Evolutionary conservation across 2,329 filamentous ascomycete species (phyloP).

Genomic region (Bipolaris cookei): DNA sequence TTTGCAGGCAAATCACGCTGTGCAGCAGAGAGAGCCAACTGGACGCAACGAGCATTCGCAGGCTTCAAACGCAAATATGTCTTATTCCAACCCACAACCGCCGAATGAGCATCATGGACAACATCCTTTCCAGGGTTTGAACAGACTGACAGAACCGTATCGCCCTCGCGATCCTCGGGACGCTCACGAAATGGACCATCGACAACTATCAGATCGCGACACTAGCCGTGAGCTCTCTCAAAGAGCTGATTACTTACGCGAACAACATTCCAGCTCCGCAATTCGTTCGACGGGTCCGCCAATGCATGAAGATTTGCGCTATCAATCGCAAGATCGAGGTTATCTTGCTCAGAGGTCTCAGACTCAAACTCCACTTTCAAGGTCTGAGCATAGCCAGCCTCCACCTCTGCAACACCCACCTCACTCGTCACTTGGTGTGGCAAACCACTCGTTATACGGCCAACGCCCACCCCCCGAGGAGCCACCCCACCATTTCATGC

Average conservation of each 20-base stretch:
- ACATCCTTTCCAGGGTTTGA: slow-evolving; percentile 32
- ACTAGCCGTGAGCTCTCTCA: slow-evolving; percentile 42
- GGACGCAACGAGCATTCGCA: slow-evolving; percentile 44
- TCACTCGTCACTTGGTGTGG: slow-evolving; percentile 38
- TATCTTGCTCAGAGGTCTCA: slow-evolving; percentile 43
- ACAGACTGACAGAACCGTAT: slow-evolving; percentile 36
- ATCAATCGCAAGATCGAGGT: slow-evolving; percentile 37
- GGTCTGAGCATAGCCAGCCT: slow-evolving; percentile 37
- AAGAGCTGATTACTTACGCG: slow-evolving; percentile 38
- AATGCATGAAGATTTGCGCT: slow-evolving; percentile 39
- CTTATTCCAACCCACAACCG: slow-evolving; percentile 45
- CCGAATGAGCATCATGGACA: slow-evolving; percentile 39
- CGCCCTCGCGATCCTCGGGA: slow-evolving; percentile 41
- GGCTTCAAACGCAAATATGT: slow-evolving; percentile 36
- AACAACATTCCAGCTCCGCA: slow-evolving; percentile 36
- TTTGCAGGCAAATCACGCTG: slow-evolving; percentile 38
- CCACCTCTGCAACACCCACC: slow-evolving; percentile 42
- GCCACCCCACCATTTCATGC: slow-evolving; percentile 31
- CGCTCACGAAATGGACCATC: slow-evolving; percentile 37
- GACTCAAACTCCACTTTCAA: slow-evolving; percentile 45
- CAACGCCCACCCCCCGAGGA: slow-evolving; percentile 40
- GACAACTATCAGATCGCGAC: slow-evolving; percentile 41
- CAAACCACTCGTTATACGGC: slow-evolving; percentile 34
- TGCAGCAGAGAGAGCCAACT: slow-evolving; percentile 38
- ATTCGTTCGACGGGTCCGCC: slow-evolving; percentile 29